Conservation (phyloP, 1,284 basidiomycete genomes). For the Somion occarium region DNA sequence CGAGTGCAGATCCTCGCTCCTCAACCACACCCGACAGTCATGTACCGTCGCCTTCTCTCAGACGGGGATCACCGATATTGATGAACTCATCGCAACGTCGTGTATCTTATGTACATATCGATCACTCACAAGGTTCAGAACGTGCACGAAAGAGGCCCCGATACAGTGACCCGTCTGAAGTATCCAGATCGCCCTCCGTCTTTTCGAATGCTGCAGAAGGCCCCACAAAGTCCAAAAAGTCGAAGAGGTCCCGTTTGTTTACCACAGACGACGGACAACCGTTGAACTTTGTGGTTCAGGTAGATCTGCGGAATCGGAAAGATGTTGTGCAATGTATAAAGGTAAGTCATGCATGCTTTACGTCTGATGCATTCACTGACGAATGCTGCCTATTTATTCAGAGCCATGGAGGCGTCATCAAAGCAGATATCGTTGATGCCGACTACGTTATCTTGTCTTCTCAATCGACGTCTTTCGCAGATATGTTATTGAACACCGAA, state of each 20-base stretch:
- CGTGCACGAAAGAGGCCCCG: neutral
- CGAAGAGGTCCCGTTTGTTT: neutral
- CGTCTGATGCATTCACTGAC: neutral
- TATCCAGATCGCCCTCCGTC: neutral
- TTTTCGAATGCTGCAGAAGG: neutral
- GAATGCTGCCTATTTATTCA: constrained; percentile 21
- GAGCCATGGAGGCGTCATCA: constrained; percentile 61
- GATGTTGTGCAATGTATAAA: constrained; percentile 25
- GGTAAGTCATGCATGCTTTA: neutral
- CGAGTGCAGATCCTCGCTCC: neutral
- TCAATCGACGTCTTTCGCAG: constrained; percentile 43
- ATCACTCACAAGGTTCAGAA: neutral
- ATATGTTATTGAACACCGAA: constrained; percentile 35
- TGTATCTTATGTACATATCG: too few relatives aligned
- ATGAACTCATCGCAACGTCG: too few relatives aligned
- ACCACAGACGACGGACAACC: neutral
- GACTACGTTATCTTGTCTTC: constrained; percentile 54
- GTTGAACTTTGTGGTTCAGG: neutral
- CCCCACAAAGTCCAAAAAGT: too few relatives aligned
- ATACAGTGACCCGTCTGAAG: neutral
- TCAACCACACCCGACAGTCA: neutral
- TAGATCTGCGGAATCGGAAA: neutral
- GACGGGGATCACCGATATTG: too few relatives aligned
- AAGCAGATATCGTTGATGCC: constrained; percentile 43
- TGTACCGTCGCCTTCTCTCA: neutral